Conservation (phyloP, 352 stramenopile genomes). For the Pythium sukuiense region DNA sequence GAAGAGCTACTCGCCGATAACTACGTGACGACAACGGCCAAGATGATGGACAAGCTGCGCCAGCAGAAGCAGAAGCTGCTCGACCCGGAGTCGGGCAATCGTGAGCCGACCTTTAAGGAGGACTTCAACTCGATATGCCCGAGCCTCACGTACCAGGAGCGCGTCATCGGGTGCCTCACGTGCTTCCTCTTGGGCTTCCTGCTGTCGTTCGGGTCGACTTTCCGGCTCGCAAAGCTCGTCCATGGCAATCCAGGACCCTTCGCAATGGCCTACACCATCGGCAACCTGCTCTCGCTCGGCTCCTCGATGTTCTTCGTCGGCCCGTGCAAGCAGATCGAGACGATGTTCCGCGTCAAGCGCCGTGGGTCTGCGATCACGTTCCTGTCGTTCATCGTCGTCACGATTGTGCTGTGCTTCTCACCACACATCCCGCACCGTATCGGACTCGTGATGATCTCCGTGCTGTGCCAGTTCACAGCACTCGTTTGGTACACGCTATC, state of each 20-base stretch:
- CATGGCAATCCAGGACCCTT: constrained; percentile 81
- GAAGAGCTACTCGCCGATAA: not conserved
- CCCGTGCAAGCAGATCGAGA: constrained; percentile 76
- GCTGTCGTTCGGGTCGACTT: constrained; percentile 80
- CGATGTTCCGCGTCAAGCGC: constrained; percentile 83
- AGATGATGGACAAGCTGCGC: constrained; percentile 66
- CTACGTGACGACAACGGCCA: not conserved
- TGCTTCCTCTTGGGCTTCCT: constrained; percentile 84
- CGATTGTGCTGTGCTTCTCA: constrained; percentile 74
- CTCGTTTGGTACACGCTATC: constrained; percentile 88
- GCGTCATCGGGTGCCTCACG: constrained; percentile 74
- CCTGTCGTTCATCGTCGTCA: constrained; percentile 78
- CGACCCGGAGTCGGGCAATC: constrained; percentile 50
- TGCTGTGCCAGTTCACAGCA: constrained; percentile 75
- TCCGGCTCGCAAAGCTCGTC: constrained; percentile 73
- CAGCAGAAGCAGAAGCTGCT: constrained; percentile 81
- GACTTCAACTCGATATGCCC: constrained; percentile 51
- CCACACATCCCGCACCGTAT: constrained; percentile 66
- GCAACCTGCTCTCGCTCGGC: constrained; percentile 79
- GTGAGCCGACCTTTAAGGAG: constrained; percentile 36
- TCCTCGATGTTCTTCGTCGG: constrained; percentile 88
- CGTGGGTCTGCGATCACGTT: constrained; percentile 69
- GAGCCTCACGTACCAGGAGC: constrained; percentile 83
- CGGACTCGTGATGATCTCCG: constrained; percentile 67
- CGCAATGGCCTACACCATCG: constrained; percentile 83